These are phyloP conservation scores for Mucor circinelloides DNA, from an alignment of 371 early-diverging fungal species.

Conservation along the genomic window DNA sequence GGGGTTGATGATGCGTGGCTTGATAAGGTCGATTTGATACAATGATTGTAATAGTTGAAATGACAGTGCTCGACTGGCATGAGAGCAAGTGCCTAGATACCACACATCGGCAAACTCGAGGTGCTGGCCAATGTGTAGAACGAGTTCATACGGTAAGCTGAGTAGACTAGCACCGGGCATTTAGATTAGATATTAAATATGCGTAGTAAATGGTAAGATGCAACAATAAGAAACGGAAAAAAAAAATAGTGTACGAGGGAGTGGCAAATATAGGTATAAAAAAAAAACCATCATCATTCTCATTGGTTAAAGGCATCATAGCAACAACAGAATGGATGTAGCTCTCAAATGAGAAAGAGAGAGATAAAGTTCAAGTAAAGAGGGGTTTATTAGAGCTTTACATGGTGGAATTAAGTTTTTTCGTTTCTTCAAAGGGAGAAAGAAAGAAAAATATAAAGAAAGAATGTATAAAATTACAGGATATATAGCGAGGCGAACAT, in stretches of 20 bases:
- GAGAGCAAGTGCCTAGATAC: conserved; percentile 40
- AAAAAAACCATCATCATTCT: not conserved
- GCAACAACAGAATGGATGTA: not conserved
- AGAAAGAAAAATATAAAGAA: conserved; percentile 3
- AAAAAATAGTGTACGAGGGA: not conserved
- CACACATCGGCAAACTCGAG: conserved; percentile 38
- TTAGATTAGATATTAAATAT: not conserved
- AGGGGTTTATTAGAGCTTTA: not conserved
- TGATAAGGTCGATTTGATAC: conserved; percentile 38
- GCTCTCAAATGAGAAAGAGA: no score
- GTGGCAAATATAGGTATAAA: no score
- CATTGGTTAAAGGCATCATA: not conserved
- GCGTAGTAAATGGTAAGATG: not conserved
- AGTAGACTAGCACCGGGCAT: conserved; percentile 1
- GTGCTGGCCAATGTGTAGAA: conserved; percentile 32
- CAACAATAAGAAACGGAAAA: not conserved
- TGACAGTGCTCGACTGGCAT: conserved; percentile 24
- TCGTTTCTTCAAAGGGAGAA: not conserved
- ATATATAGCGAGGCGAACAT: not conserved
- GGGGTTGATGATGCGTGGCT: conserved; percentile 31
- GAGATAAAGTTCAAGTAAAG: no score
- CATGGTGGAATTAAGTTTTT: not conserved
- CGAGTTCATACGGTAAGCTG: conserved; percentile 34
- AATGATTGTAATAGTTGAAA: conserved; percentile 37
- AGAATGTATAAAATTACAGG: not conserved